These are phyloP conservation scores for Porpolomopsis calyptriformis DNA, from an alignment of 768 basidiomycete species.

Conservation along the genomic window DNA sequence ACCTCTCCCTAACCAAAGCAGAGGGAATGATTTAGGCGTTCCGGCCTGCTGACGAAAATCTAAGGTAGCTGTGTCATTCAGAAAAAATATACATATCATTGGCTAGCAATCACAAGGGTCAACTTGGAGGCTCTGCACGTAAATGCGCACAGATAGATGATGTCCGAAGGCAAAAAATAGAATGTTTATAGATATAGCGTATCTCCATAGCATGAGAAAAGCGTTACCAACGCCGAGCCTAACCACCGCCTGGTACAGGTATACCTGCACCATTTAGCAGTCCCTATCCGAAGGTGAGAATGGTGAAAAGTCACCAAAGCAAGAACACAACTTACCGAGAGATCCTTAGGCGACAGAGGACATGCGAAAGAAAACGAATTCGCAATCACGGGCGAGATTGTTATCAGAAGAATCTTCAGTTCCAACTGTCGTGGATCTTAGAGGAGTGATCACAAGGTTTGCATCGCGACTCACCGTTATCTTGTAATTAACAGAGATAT, in stretches of 20 bases:
- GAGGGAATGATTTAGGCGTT: too few species aligned
- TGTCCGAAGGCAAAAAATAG: too few species aligned
- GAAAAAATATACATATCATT: too few species aligned
- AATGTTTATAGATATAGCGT: too few species aligned
- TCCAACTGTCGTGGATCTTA: conserved; percentile 35
- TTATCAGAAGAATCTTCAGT: conserved; percentile 54
- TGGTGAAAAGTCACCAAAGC: background rate
- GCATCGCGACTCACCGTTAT: conserved; percentile 41
- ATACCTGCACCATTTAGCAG: conserved; percentile 6
- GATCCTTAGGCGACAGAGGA: conserved; percentile 35
- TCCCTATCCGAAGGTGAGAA: background rate
- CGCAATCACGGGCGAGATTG: conserved; percentile 55
- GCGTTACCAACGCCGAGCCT: background rate
- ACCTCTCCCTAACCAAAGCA: too few species aligned
- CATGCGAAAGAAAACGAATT: conserved; percentile 54
- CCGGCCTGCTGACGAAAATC: too few species aligned
- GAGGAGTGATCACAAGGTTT: conserved; percentile 1
- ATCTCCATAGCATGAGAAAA: too few species aligned
- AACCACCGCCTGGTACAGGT: background rate
- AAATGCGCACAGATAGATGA: too few species aligned
- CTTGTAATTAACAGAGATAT: conserved; percentile 54
- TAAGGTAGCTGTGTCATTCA: too few species aligned
- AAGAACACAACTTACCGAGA: conserved; percentile 17
- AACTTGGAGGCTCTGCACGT: too few species aligned
- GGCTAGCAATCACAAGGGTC: too few species aligned